Conservation (phyloP, 306 rosid genomes). For the Trifolium subterraneum region DNA sequence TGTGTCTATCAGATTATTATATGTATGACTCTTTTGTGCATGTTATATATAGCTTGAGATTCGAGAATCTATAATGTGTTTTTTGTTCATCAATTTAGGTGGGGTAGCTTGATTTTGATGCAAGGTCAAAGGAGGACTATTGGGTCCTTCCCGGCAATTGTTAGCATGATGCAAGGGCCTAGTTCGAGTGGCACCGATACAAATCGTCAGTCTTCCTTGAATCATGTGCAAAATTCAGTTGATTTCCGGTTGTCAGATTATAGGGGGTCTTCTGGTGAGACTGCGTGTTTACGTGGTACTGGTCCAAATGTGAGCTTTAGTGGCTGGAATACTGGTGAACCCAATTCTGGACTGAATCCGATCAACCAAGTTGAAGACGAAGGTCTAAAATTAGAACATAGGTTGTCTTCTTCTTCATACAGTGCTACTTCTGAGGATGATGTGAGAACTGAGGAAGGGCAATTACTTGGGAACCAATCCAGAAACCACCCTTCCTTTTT, state of each 20-base stretch:
- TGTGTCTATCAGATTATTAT: not conserved
- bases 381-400: constrained; percentile 58
- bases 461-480: constrained; percentile 54
- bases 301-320: constrained; percentile 51
- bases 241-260: constrained; percentile 63
- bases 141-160: constrained; percentile 57
- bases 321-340: constrained; percentile 68
- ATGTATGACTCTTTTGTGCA: constrained; percentile 25
- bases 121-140: constrained; percentile 73
- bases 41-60: constrained; percentile 34
- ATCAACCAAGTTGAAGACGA: constrained; percentile 60
- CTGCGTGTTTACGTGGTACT: constrained; percentile 51
- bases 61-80: constrained; percentile 36
- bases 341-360: constrained; percentile 57
- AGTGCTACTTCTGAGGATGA: constrained; percentile 53
- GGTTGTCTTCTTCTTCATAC: constrained; percentile 57
- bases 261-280: constrained; percentile 62
- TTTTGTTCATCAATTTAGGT: constrained; percentile 42
- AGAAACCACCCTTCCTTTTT: constrained; percentile 62
- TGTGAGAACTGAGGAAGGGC: constrained; percentile 60
- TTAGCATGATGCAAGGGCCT: constrained; percentile 63
- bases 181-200: constrained; percentile 60
- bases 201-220: constrained; percentile 62
- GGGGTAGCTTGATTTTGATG: constrained; percentile 58
- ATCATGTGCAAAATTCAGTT: constrained; percentile 56